Conservation (phyloP, 352 stramenopile genomes). For the Globisporangium camurandrum region DNA sequence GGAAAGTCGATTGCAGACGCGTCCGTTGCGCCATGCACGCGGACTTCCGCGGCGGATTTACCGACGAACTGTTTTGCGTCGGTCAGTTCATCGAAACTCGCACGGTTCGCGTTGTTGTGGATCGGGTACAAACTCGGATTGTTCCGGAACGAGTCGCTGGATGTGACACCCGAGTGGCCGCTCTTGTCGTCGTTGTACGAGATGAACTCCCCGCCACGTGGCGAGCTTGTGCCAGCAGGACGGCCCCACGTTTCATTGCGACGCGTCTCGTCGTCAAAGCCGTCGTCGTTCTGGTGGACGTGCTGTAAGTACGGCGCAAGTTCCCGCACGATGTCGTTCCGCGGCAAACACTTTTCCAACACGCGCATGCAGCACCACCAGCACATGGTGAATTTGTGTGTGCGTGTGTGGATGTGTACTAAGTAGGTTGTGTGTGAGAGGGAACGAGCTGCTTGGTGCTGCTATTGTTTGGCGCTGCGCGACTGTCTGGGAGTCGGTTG, state of each 20-base stretch:
- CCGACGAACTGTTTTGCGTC: slow-evolving; percentile 19
- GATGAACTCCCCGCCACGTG: slow-evolving; percentile 36
- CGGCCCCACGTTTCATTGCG: slow-evolving; percentile 41
- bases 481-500: too few species aligned
- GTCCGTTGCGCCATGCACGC: slow-evolving; percentile 9
- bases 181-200: slow-evolving; percentile 44
- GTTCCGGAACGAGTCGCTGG: slow-evolving; percentile 51
- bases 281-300: slow-evolving; percentile 69
- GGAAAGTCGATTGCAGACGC: slow-evolving; percentile 10
- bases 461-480: too few species aligned
- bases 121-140: slow-evolving; percentile 25
- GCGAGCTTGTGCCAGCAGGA: slow-evolving; percentile 18
- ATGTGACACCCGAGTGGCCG: slow-evolving; percentile 36
- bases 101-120: slow-evolving; percentile 1
- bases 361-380: slow-evolving; percentile 88
- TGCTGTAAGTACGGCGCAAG: slow-evolving; percentile 82
- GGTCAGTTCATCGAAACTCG: slow-evolving; percentile 19
- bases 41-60: slow-evolving; percentile 8
- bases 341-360: slow-evolving; percentile 77
- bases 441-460: not conserved
- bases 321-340: slow-evolving; percentile 84
- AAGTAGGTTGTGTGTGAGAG: not conserved
- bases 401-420: not conserved
- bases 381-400: slow-evolving; percentile 29
- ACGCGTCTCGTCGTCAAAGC: slow-evolving; percentile 45